Evolutionary conservation across 2,329 filamentous ascomycete genomes (phyloP), one percentile per base, ranked within the genome.

Genomic region (Beauveria medogensis): DNA sequence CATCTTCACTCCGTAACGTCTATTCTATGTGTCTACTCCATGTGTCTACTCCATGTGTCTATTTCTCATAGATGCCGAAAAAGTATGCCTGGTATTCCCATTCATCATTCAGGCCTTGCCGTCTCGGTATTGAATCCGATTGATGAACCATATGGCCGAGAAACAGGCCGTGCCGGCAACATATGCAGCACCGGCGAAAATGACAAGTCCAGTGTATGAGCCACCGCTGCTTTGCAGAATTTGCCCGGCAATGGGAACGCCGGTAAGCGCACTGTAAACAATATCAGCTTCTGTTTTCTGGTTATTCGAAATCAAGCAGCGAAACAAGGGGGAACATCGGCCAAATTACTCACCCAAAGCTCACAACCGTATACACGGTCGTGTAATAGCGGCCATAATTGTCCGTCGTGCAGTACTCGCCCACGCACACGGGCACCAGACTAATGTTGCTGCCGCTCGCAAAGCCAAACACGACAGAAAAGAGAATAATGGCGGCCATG

Each of bases 351-450:
- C 76, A 85, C 67, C 86, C 87, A 65, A 92, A 80, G 47, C 84
- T 86, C 18, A 91, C 86, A 50, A 89, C 74, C 0, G 83, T 87
- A 67, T 88, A 89, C 63, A 82, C 82, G 1, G 85, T 88, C 3
- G 85, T 84, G 66, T 87, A 88, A 66, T 89, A 87, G 20, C 84
- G 74, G 0, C 87, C 88, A 65, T 89, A 90, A 52, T 88, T 77
- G 63, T 86, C 80, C 2, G 85, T 88, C 46, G 82, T 79, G 71
- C 87, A 90, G 4, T 89, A 76, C 72, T 89, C 86, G 0, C 86
- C 85, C 2, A 91, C 80, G 65, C 87, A 90, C 1, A 90, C 87
- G 0, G 88, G 87, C 0, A 85, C 87, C 55, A 91, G 70, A 9
- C 80, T 83, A 68, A 91, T 89, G 63, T 87, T 88, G 59, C 80